Conservation (phyloP, 768 basidiomycete genomes). For the Lactarius indigo region DNA sequence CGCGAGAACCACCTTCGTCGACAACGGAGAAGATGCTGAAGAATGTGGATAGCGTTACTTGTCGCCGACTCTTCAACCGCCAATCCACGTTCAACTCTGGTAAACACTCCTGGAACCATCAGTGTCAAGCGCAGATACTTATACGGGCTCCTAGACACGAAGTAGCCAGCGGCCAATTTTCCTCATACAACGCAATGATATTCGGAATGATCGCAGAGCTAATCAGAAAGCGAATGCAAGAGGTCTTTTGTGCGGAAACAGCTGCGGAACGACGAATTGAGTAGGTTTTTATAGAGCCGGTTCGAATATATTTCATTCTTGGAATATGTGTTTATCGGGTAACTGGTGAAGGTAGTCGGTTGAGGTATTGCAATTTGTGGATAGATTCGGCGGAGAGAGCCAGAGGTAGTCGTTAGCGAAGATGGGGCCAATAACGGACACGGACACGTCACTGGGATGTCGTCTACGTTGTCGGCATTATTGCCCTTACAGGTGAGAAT, state of each 20-base stretch:
- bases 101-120: background rate
- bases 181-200: background rate
- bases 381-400: too few relatives aligned
- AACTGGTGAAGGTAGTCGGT: too few relatives aligned
- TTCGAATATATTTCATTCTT: too few relatives aligned
- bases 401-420: too few relatives aligned
- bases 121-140: background rate
- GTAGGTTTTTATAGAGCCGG: background rate
- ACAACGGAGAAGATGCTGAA: background rate
- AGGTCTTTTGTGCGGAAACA: too few relatives aligned
- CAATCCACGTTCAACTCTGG: background rate
- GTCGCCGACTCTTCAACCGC: background rate
- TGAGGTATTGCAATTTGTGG: too few relatives aligned
- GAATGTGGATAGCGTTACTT: background rate
- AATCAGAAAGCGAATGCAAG: background rate
- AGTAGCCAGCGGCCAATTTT: background rate
- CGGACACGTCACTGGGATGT: too few relatives aligned
- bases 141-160: background rate
- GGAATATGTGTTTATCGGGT: too few relatives aligned
- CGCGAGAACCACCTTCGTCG: background rate
- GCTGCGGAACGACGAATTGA: background rate
- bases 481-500: too few relatives aligned
- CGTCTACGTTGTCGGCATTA: too few relatives aligned
- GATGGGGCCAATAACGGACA: too few relatives aligned
- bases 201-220: background rate